Conservation (phyloP, 129 eudicot genomes). For the Centella asiatica region DNA sequence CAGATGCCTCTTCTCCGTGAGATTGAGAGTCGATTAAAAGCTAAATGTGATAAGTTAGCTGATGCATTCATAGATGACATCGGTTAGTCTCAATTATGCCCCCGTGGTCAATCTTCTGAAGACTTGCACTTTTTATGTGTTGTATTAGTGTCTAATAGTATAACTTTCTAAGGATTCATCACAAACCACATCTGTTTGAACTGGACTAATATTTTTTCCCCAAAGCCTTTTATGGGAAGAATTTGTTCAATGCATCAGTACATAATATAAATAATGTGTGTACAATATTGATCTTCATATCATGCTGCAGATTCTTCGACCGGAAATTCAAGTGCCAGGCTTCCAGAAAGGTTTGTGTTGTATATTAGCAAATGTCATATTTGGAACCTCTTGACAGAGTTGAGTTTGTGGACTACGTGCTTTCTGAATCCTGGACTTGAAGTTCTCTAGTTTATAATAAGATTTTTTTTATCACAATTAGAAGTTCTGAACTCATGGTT, state of each 20-base stretch:
- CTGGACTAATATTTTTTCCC: neutral
- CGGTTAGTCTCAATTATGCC: constrained; percentile 38
- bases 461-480: neutral
- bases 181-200: neutral
- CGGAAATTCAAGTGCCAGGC: constrained; percentile 69
- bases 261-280: neutral
- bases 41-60: constrained; percentile 81
- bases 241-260: no score
- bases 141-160: no score
- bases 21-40: constrained; percentile 72
- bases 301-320: constrained; percentile 45
- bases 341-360: constrained; percentile 80
- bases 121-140: no score
- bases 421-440: neutral
- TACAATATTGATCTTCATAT: constrained; percentile 2
- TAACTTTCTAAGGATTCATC: neutral
- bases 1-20: constrained; percentile 83
- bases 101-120: constrained; percentile 1
- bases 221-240: no score
- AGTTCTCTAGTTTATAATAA: constrained; percentile 1
- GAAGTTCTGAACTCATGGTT: neutral
- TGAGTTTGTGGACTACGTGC: neutral
- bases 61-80: constrained; percentile 72
- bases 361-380: neutral
- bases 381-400: neutral